These are phyloP conservation scores for Rhizopogon vinicolor DNA, from an alignment of 768 basidiomycete genomes.

Conservation along the genomic window DNA sequence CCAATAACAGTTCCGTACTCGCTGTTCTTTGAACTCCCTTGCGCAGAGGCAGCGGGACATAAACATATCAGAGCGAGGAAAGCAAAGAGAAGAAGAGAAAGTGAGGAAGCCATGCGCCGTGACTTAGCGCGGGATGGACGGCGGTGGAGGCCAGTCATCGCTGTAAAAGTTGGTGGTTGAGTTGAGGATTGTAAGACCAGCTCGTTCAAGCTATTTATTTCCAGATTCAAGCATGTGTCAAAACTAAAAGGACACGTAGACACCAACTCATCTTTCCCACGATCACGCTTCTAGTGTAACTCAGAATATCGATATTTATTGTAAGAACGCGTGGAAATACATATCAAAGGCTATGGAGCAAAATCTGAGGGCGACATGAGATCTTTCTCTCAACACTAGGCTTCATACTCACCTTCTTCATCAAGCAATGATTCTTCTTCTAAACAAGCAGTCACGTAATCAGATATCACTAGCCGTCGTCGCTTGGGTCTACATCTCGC, in stretches of 20 bases:
- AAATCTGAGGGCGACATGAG: conserved; percentile 14
- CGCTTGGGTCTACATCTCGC: conserved; percentile 61
- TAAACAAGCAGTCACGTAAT: conserved; percentile 73
- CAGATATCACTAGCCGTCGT: conserved; percentile 70
- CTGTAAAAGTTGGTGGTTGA: background rate
- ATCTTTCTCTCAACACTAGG: background rate
- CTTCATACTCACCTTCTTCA: conserved; percentile 65
- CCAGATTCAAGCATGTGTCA: background rate
- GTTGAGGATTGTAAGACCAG: background rate
- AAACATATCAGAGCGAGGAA: conserved; percentile 71
- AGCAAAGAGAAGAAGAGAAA: conserved; percentile 56
- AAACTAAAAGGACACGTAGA: conserved; percentile 21
- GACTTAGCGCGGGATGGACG: conserved; percentile 57
- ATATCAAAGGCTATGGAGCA: conserved; percentile 6
- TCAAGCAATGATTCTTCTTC: conserved; percentile 83
- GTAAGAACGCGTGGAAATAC: background rate
- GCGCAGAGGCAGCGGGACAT: conserved; percentile 61
- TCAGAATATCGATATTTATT: no score
- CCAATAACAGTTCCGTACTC: conserved; percentile 94
- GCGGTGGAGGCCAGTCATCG: conserved; percentile 21
- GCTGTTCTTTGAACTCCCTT: conserved; percentile 45
- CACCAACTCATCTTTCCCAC: conserved; percentile 22
- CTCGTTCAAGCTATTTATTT: background rate
- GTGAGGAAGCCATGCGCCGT: conserved; percentile 48
- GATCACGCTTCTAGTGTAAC: conserved; percentile 7